Evolutionary conservation across 129 eudicot species (phyloP), one percentile per base, ranked within the genome.

Genomic region (Chrysanthemum lavandulifolium): DNA sequence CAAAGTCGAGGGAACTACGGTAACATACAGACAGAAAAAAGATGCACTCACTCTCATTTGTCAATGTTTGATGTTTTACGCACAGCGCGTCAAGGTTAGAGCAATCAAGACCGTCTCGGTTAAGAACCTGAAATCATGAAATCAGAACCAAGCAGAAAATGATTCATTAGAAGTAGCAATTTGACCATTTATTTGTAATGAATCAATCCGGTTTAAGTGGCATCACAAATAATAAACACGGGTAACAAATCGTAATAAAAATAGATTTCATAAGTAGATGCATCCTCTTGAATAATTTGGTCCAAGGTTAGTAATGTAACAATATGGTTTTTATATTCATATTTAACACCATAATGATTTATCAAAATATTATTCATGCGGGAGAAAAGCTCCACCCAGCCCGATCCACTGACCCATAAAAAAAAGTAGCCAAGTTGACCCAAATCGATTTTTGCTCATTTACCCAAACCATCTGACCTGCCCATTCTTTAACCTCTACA

Each of bases 21-120:
- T 13, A 54, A 52, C 14, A 50, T 73, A 10, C 21, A 36, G 40
- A 14, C 16, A 47, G 11, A 16, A 45, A 8, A 50, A 4, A 60
- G 18, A 58, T 19, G 12, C 13, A 75, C 91, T 72, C 2, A 93
- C 98, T 89, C 84, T 93, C 98, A 70, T 65, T 89, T 5, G 95
- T 87, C 85, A 93, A 82, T 14, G 92, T 79, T 86, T 89, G 96
- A 80, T 93, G 97, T 83, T 89, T 93, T 14, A 93, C 78, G 79
- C 82, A 85, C 15, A 93, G 59, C 3, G 80, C 48, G 52, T 86
- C 98, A 47, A 93, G 87, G 79, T 89, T 92, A 33, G 88, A 61
- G 78, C 96, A 87, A 45, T 82, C 92, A 36, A 89, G 64, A 58
- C 95, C 83, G 5, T 67, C 79, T 53, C 85, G 86, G 64, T 76